Base-by-base conservation (phyloP, 768 basidiomycete genomes). In the Hypholoma fasciculare region DNA sequence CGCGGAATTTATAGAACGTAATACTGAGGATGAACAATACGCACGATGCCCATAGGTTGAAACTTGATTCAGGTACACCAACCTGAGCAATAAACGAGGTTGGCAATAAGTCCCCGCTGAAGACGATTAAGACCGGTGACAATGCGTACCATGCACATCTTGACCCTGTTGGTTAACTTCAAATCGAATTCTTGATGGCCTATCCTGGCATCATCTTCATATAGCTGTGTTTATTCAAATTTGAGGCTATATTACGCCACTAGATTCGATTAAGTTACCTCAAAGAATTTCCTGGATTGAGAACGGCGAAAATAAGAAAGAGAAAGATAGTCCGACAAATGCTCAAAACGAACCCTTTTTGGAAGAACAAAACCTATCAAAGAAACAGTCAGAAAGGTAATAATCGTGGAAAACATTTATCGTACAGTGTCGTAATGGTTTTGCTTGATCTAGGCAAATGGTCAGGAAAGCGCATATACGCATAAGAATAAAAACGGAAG, bases 121-220 rank as follows among this genome's bases (percentile, higher is more conserved):
- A 23, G 23, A 23, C 23, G 23, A 23, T 23, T 42, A 27, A 3
- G 53, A 17, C 5, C 17, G 6, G 4, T 1, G 36, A 38, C 7
- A 64, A 34, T 34, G 30, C 80, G 40, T 40, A 92, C 96, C 96
- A 99, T 99, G 60, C 89, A 94, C 97, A 99, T 99, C 74, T 98
- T 98, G 47, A 98, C 97, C 60, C 97, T 78, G 55, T 88, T 81
- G 0, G 92, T 94, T 37, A 94, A 79, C 67, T 99, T 98, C 57
- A 99, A 76, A 65, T 98, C 97, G 68, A 99, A 99, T 55, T 96
- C 87, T 65, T 88, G 89, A 71, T 98, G 94, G 1, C 97, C 97
- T 51, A 94, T 83, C 12, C 89, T 82, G 1, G 96, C 96, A 71
- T 98, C 96, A 55, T 97, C 91, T 73, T 98, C 96, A 66, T 98